A percentile compares a stretch with the other conserved stretches of the same genome.
These are phyloP conservation scores for Trichoderma parareesei DNA, from an alignment of 495 filamentous ascomycete species.

Conservation along the genomic window DNA sequence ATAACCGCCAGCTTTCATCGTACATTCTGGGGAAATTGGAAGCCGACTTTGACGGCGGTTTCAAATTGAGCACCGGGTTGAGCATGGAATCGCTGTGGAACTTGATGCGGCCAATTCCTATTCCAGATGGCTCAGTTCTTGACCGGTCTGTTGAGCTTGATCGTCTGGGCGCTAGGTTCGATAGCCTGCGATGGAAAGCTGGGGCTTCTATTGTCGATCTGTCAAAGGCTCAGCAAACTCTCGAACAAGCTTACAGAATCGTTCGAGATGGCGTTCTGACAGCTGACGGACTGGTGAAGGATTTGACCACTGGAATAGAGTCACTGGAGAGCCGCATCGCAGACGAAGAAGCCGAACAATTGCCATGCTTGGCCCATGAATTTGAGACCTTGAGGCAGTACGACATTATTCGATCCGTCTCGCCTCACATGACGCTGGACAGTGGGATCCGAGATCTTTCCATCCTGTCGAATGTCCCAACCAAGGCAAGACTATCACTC, in stretches of 20 bases:
- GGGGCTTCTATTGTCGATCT: constrained; percentile 36
- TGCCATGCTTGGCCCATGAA: constrained; percentile 48
- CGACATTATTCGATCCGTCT: constrained; percentile 35
- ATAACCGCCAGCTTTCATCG: not conserved
- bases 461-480: constrained; percentile 39
- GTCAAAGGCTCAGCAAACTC: constrained; percentile 39
- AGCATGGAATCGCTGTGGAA: constrained; percentile 84
- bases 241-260: constrained; percentile 41
- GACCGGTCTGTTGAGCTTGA: constrained; percentile 55
- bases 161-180: constrained; percentile 64
- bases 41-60: constrained; percentile 37
- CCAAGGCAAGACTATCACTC: constrained; percentile 36
- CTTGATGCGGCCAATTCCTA: constrained; percentile 51
- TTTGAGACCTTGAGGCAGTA: constrained; percentile 64
- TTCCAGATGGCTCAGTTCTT: constrained; percentile 35
- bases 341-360: constrained; percentile 30
- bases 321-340: constrained; percentile 42
- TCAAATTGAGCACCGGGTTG: constrained; percentile 63
- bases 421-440: constrained; percentile 13
- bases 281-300: constrained; percentile 35
- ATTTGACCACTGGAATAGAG: constrained; percentile 49
- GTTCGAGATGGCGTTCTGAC: constrained; percentile 37
- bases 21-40: constrained; percentile 26
- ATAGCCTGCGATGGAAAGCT: constrained; percentile 48
- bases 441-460: constrained; percentile 24